Conservation (phyloP, 2,329 filamentous ascomycete genomes). For the Colletotrichum higginsianum region DNA sequence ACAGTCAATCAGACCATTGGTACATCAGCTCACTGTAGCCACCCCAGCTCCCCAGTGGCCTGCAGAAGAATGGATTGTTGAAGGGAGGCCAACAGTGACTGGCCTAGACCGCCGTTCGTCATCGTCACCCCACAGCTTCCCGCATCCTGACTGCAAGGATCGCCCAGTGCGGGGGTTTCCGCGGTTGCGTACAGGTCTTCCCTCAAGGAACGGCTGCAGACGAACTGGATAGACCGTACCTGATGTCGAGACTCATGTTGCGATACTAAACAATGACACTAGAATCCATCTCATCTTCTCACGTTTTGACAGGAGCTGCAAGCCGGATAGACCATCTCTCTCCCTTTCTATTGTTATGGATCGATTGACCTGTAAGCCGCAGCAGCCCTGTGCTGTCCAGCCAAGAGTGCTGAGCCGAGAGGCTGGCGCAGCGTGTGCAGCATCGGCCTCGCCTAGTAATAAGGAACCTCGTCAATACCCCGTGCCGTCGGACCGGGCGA, state of each 20-base stretch:
- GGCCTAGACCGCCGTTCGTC: slow-evolving; percentile 26
- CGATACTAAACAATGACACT: too few species aligned
- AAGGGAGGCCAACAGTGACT: not conserved
- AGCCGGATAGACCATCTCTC: not conserved
- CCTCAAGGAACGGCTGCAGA: not conserved
- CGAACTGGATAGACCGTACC: too few species aligned
- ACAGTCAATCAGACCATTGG: slow-evolving; percentile 9
- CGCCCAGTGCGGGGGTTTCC: slow-evolving; percentile 3
- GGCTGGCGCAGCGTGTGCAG: not conserved
- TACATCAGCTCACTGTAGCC: not conserved
- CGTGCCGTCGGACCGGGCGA: not conserved
- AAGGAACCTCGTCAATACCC: not conserved
- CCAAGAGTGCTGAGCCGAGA: not conserved
- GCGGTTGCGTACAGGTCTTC: not conserved
- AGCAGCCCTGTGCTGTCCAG: not conserved
- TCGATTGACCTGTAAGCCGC: not conserved
- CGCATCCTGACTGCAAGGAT: not conserved
- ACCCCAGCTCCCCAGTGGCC: not conserved
- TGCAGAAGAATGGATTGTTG: not conserved
- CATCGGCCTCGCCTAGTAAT: not conserved
- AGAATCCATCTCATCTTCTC: not conserved
- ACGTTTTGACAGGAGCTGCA: not conserved
- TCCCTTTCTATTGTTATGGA: not conserved
- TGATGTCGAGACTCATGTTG: too few species aligned
- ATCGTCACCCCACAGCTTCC: slow-evolving; percentile 32